Evolutionary conservation across 352 stramenopile genomes (phyloP), one percentile per base, ranked within the genome.

Genomic region (Pythium brassicae): DNA sequence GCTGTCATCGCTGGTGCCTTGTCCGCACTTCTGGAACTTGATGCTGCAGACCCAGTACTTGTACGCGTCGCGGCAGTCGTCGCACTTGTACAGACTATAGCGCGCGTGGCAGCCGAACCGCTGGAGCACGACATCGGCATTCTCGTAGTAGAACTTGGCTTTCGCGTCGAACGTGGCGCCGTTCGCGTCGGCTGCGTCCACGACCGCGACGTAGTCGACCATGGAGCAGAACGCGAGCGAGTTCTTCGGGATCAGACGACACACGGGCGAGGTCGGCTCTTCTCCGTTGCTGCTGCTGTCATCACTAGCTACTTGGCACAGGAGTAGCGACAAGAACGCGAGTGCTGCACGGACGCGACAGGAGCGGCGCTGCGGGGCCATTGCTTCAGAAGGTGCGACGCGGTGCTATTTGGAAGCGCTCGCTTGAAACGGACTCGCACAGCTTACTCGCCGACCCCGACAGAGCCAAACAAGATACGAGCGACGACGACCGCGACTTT

Each of bases 1-100:
- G 19, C 53, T 6, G 29, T 59, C n/a, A 49, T 9, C 15, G 43
- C 34, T 20, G 43, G 48, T 23, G 37, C 47, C n/a, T 14, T 59
- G 49, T 19, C 67, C 82, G 53, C 83, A 92, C 32, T 83, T 77
- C 40, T 90, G 83, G 59, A 94, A 91, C 54, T 92, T 89, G 66
- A 86, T 83, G 53, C 79, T 87, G 66, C 80, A 94, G 55, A 94
- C 68, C 82, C 82, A 94, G 65, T 94, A 90, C 62, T 94, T 92
- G 75, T 92, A 94, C n/a, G 84, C 84, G 26, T 92, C 84, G 10
- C 82, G 78, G 49, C 82, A 94, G 59, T 92, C 78, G 29, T 92
- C 82, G 49, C 84, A 92, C 47, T 66, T 80, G 61, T 92, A 92
- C 44, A 94, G 57, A 35, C 76, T 87, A 66, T 92, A 94, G 57